Evolutionary conservation across 306 rosid species (phyloP).

Genomic region (Amphicarpaea edgeworthii): DNA sequence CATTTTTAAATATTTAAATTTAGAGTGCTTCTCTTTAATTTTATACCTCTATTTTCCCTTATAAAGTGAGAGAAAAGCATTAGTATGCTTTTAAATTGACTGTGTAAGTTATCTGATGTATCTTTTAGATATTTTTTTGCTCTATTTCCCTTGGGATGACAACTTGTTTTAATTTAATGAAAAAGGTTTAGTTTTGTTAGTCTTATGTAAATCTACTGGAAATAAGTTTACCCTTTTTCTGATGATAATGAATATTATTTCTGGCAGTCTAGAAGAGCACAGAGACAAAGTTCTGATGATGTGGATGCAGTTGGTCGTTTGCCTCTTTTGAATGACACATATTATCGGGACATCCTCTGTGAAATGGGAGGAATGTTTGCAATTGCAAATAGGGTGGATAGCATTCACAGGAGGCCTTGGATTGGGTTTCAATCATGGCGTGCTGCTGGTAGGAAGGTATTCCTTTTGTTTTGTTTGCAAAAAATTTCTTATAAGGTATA

Average conservation of each 20-base stretch:
- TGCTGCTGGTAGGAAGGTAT: slow-evolving; percentile 98
- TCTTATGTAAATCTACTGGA: slow-evolving; percentile 33
- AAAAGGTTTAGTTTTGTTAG: slow-evolving; percentile 25
- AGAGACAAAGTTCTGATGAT: slow-evolving; percentile 90
- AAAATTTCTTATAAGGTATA: background rate
- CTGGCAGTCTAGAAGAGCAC: slow-evolving; percentile 79
- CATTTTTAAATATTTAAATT: slow-evolving; percentile 16
- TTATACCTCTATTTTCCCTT: slow-evolving; percentile 33
- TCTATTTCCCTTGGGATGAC: slow-evolving; percentile 34
- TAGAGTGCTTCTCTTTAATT: slow-evolving; percentile 29
- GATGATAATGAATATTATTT: slow-evolving; percentile 39
- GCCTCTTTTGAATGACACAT: slow-evolving; percentile 76
- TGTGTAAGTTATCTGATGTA: background rate
- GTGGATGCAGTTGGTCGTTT: slow-evolving; percentile 84
- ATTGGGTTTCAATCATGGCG: slow-evolving; percentile 99
- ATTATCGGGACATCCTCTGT: slow-evolving; percentile 77
- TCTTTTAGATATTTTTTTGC: slow-evolving; percentile 34
- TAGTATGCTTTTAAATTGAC: slow-evolving; percentile 11
- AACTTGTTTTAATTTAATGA: slow-evolving; percentile 34
- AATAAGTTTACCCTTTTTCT: slow-evolving; percentile 21
- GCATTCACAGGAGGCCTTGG: slow-evolving; percentile 92
- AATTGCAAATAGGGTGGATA: slow-evolving; percentile 86
- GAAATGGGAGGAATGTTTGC: slow-evolving; percentile 98
- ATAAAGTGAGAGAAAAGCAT: slow-evolving; percentile 20
- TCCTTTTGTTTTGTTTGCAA: slow-evolving; percentile 43